phyloP scores from a whole-genome alignment of 2,329 filamentous ascomycete species.

The Verticillium zaregamsianum region DNA sequence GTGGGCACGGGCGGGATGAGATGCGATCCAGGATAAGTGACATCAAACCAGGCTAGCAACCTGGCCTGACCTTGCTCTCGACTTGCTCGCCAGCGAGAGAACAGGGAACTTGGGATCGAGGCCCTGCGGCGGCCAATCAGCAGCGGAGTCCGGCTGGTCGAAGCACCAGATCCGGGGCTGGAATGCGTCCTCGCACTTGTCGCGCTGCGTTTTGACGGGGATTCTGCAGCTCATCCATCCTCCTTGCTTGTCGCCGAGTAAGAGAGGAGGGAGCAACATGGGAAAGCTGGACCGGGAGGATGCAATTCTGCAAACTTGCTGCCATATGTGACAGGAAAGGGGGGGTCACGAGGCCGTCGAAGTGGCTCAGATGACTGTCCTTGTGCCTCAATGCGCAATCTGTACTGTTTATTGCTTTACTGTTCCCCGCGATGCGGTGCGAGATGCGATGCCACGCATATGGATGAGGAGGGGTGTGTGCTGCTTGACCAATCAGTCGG shows the following conservation, averaged over 20 bases:
- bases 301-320: neutral
- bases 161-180: neutral
- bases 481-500: neutral
- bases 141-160: neutral
- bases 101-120: neutral
- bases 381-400: neutral
- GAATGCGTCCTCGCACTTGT: neutral
- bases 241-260: neutral
- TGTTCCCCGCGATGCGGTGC: neutral
- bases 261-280: neutral
- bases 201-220: neutral
- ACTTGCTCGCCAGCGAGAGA: neutral
- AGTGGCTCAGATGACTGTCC: neutral
- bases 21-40: neutral
- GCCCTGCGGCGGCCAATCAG: neutral
- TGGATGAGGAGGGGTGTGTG: neutral
- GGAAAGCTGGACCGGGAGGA: neutral
- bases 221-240: neutral
- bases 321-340: neutral
- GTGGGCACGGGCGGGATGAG: neutral
- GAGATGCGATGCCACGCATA: neutral
- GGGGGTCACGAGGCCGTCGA: neutral
- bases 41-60: neutral
- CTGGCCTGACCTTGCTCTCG: neutral
- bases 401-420: neutral